Conservation (phyloP, 495 filamentous ascomycete species). For the Penicillium bialowiezense region DNA sequence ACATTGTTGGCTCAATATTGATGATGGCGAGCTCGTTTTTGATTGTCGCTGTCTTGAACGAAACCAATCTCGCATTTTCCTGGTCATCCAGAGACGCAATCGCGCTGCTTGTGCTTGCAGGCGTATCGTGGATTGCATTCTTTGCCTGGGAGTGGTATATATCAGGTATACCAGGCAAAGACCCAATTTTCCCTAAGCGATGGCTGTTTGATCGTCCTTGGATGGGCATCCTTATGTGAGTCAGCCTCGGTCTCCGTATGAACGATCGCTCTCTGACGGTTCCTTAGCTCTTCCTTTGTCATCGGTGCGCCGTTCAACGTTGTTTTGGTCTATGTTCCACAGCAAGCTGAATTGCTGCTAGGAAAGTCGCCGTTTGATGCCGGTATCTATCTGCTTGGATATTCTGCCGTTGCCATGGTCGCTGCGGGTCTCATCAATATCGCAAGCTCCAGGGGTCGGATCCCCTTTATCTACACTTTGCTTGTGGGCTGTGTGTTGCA, state of each 20-base stretch:
- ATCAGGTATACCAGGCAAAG: conserved; percentile 22
- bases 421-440: conserved; percentile 50
- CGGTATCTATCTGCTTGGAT: conserved; percentile 57
- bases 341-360: conserved; percentile 58
- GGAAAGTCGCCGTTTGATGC: conserved; percentile 39
- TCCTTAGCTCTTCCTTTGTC: conserved; percentile 23
- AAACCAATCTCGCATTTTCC: conserved; percentile 48
- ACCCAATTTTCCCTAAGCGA: conserved; percentile 37
- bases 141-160: conserved; percentile 40
- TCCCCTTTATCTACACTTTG: conserved; percentile 50
- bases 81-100: conserved; percentile 41
- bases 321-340: conserved; percentile 55
- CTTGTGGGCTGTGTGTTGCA: conserved; percentile 44
- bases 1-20: conserved; percentile 55
- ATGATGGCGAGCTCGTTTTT: conserved; percentile 54
- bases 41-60: conserved; percentile 56
- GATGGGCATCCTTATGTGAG: conserved; percentile 34
- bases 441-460: conserved; percentile 35
- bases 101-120: conserved; percentile 39
- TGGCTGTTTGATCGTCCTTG: conserved; percentile 32
- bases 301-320: conserved; percentile 54
- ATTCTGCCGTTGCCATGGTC: conserved; percentile 43
- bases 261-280: not conserved
- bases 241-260: not conserved
- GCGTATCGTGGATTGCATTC: conserved; percentile 30